phyloP scores from a whole-genome alignment of 2,329 filamentous ascomycete genomes.

The Ophiostoma piceae region DNA sequence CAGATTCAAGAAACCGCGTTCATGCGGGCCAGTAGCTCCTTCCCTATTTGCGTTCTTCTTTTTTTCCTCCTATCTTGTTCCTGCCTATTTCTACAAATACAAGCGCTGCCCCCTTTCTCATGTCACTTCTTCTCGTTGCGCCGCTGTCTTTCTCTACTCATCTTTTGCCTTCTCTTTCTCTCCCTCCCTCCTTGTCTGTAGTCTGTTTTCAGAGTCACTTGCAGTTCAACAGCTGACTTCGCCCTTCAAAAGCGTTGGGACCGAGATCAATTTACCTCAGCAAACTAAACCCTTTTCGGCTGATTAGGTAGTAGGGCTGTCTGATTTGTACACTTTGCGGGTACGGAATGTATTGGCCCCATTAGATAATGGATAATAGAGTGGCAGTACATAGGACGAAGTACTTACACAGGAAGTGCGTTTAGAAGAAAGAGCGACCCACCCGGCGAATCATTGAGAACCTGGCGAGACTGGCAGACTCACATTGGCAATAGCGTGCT shows the following conservation, averaged over 20 bases:
- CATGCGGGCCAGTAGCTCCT: not conserved
- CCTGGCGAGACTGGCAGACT: not conserved
- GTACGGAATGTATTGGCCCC: not conserved
- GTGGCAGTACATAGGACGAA: slow-evolving; percentile 8
- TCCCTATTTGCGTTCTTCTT: not conserved
- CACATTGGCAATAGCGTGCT: not conserved
- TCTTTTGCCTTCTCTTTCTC: too few relatives aligned
- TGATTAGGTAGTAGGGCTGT: slow-evolving; percentile 4
- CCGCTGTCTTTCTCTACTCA: too few relatives aligned
- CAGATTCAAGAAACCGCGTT: not conserved
- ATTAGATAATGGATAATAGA: not conserved
- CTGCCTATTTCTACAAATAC: too few relatives aligned
- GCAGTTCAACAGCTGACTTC: slow-evolving; percentile 15
- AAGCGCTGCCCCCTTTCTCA: not conserved
- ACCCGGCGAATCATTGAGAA: slow-evolving; percentile 7
- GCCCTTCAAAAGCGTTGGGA: slow-evolving; percentile 23
- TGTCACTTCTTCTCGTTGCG: not conserved
- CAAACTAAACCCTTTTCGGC: slow-evolving; percentile 18
- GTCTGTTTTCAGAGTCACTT: slow-evolving; percentile 6
- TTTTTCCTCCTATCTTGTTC: too few relatives aligned
- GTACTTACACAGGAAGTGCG: not conserved
- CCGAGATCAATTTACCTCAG: slow-evolving; percentile 14
- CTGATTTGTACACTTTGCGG: slow-evolving; percentile 2
- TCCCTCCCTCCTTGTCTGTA: not conserved
- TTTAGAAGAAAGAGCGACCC: not conserved